Evolutionary conservation across 768 basidiomycete species (phyloP).

Genomic region (Suillus sp.): DNA sequence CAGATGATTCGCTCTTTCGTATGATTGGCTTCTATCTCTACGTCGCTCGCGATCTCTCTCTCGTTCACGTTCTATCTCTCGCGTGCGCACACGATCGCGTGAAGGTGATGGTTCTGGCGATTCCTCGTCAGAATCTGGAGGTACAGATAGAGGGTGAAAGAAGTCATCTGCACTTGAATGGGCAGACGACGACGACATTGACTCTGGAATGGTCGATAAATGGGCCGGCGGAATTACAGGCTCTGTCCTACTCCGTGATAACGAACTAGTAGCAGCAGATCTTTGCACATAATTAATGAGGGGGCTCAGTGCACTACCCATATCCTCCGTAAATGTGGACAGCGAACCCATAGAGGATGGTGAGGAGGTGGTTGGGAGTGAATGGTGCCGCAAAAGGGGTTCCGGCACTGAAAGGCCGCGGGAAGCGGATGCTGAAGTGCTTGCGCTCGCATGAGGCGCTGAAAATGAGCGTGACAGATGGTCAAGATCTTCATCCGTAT

Average conservation of each 20-base stretch:
- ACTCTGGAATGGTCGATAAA: constrained; percentile 32
- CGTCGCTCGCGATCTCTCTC: constrained; percentile 2
- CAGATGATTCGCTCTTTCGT: constrained; percentile 1
- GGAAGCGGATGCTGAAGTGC: constrained; percentile 18
- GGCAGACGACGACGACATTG: constrained; percentile 18
- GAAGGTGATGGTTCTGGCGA: constrained; percentile 18
- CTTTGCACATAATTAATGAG: constrained; percentile 23
- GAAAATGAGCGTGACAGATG: constrained; percentile 26
- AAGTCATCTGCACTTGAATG: constrained; percentile 30
- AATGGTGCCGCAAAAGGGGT: constrained; percentile 27
- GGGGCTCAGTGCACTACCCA: constrained; percentile 24
- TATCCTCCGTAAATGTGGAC: constrained; percentile 30
- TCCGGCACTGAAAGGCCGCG: constrained; percentile 25
- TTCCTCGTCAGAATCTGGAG: constrained; percentile 19
- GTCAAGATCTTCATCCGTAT: constrained; percentile 25
- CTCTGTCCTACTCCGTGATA: constrained; percentile 34
- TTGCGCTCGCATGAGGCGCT: constrained; percentile 17
- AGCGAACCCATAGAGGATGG: constrained; percentile 22
- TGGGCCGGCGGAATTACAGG: constrained; percentile 23
- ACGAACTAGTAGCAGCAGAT: constrained; percentile 12
- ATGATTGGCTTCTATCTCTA: neutral
- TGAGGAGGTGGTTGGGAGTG: constrained; percentile 28
- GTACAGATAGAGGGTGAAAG: constrained; percentile 27
- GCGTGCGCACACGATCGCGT: constrained; percentile 22
- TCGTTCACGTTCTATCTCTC: constrained; percentile 8